Percentiles rank a stretch among this genome's conserved stretches.
Conservation (phyloP, 306 rosid species). For the Vigna mungo region DNA sequence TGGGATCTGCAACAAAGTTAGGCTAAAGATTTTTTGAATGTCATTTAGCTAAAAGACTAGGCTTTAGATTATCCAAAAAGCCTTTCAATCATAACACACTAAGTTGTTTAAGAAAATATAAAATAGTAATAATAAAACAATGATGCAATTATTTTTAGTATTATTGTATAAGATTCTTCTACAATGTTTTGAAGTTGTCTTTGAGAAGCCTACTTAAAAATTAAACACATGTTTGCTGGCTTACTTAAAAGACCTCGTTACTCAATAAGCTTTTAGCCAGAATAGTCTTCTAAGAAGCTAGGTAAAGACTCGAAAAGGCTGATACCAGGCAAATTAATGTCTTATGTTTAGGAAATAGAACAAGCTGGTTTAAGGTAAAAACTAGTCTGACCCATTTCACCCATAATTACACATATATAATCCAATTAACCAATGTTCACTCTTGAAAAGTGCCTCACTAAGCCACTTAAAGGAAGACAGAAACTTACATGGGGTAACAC, state of each 20-base stretch:
- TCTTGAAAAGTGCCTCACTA: neutral
- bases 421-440: conserved; percentile 9
- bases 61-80: neutral
- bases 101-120: neutral
- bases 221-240: neutral
- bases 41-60: neutral
- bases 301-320: neutral
- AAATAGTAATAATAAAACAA: neutral
- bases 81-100: neutral
- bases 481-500: conserved; percentile 64
- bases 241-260: neutral
- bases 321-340: neutral
- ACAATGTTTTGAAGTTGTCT: neutral
- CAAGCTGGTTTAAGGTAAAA: neutral
- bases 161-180: neutral
- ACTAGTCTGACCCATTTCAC: neutral
- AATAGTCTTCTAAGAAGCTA: neutral
- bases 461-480: neutral
- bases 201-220: neutral
- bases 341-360: neutral
- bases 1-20: neutral
- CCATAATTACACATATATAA: neutral
- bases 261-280: neutral
- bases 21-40: neutral
- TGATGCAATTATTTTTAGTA: neutral